A percentile compares a stretch with the other conserved stretches of the same genome.
These are phyloP conservation scores for Cytospora leucostoma DNA, from an alignment of 2,329 filamentous ascomycete genomes.

Conservation along the genomic window DNA sequence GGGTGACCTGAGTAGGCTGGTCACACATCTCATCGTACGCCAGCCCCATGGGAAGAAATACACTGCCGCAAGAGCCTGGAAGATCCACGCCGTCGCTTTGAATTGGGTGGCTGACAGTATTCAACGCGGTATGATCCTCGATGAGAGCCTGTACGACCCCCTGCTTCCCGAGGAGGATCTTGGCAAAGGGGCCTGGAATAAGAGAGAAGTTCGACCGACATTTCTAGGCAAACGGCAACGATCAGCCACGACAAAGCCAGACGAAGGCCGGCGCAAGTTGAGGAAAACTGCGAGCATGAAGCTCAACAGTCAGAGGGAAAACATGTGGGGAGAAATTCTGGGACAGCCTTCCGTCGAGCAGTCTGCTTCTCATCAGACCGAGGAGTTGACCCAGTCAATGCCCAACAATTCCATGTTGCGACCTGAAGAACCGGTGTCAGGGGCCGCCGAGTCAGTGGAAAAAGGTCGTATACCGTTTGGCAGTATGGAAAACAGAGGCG, in stretches of 20 bases:
- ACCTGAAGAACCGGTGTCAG: conserved; percentile 2
- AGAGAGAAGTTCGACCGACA: conserved; percentile 45
- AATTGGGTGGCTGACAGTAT: conserved; percentile 87
- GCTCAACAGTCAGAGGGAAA: conserved; percentile 75
- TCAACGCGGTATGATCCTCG: conserved; percentile 84
- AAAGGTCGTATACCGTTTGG: conserved; percentile 29
- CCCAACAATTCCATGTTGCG: conserved; percentile 19
- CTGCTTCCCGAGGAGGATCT: conserved; percentile 68
- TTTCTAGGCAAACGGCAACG: conserved; percentile 61
- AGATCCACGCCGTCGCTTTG: conserved; percentile 73
- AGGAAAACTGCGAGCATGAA: conserved; percentile 86
- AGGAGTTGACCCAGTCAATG: conserved; percentile 25
- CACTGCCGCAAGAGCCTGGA: conserved; percentile 80
- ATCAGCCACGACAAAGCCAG: conserved; percentile 46
- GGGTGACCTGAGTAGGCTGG: conserved; percentile 80
- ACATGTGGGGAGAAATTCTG: conserved; percentile 89
- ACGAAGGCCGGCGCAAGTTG: conserved; percentile 74
- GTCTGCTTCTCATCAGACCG: conserved; percentile 26
- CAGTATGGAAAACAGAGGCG: conserved; percentile 33
- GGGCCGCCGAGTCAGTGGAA: conserved; percentile 14
- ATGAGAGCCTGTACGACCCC: conserved; percentile 84
- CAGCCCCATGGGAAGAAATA: conserved; percentile 87
- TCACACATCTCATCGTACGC: conserved; percentile 85
- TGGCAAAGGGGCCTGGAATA: conserved; percentile 76
- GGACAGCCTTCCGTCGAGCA: conserved; percentile 45